Evolutionary conservation across 306 rosid species (phyloP).

Genomic region (Medicago arabica): DNA sequence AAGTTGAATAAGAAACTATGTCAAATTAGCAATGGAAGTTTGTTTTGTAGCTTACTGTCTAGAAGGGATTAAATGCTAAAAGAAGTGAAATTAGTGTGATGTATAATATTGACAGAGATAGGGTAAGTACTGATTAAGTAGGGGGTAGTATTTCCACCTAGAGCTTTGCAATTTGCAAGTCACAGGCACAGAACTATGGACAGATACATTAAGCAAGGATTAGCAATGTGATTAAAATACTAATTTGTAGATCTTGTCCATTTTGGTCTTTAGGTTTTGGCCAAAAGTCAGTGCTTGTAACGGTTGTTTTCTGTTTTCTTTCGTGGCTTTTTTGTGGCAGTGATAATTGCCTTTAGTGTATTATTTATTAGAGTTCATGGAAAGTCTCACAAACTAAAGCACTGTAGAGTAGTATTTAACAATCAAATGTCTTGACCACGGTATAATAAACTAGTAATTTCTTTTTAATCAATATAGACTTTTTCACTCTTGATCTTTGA

Average conservation of each 20-base stretch:
- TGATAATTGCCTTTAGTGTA: conserved; percentile 22
- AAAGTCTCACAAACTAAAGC: not conserved
- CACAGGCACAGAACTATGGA: conserved; percentile 43
- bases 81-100: conserved; percentile 26
- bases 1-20: not conserved
- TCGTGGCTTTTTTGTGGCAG: conserved; percentile 35
- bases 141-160: conserved; percentile 6
- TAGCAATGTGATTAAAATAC: conserved; percentile 41
- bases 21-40: conserved; percentile 37
- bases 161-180: conserved; percentile 52
- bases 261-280: conserved; percentile 40
- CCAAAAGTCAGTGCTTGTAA: conserved; percentile 33
- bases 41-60: conserved; percentile 33
- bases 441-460: not conserved
- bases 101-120: conserved; percentile 40
- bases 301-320: conserved; percentile 33
- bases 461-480: not conserved
- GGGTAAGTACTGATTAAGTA: conserved; percentile 38
- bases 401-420: not conserved
- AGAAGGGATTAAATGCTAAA: conserved; percentile 12
- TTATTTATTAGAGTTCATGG: not conserved
- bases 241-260: conserved; percentile 28
- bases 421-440: not conserved
- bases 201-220: conserved; percentile 43
- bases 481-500: conserved; percentile 5